Percentiles rank a stretch among this genome's conserved stretches.
These are phyloP conservation scores for Scheffersomyces titani DNA, from an alignment of 1,139 yeast genomes.

Conservation along the genomic window DNA sequence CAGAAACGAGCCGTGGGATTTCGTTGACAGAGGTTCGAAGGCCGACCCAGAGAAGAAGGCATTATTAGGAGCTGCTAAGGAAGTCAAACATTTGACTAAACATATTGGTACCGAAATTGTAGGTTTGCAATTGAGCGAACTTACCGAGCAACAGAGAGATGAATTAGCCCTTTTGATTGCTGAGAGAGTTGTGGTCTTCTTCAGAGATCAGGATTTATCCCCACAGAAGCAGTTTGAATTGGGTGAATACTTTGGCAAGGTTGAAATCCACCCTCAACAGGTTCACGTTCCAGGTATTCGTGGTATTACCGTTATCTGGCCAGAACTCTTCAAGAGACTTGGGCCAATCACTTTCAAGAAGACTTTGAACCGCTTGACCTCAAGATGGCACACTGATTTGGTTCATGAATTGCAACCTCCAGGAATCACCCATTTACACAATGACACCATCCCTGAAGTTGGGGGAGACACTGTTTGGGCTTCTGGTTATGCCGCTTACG, in stretches of 20 bases:
- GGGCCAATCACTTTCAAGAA: neutral
- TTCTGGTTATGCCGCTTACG: slow-evolving; percentile 41
- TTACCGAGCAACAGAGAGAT: slow-evolving; percentile 28
- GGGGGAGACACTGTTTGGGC: slow-evolving; percentile 43
- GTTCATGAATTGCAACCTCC: slow-evolving; percentile 41
- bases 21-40: slow-evolving; percentile 16
- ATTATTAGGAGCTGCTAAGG: slow-evolving; percentile 19
- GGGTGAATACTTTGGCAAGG: slow-evolving; percentile 47
- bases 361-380: neutral
- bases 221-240: slow-evolving; percentile 46
- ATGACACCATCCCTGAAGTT: slow-evolving; percentile 34
- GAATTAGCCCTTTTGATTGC: slow-evolving; percentile 51
- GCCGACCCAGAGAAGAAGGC: slow-evolving; percentile 24
- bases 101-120: slow-evolving; percentile 23
- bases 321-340: slow-evolving; percentile 21
- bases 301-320: slow-evolving; percentile 58
- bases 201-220: slow-evolving; percentile 48
- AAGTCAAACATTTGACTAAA: slow-evolving; percentile 19
- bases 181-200: slow-evolving; percentile 52
- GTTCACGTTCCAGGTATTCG: slow-evolving; percentile 36
- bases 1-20: slow-evolving; percentile 16
- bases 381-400: slow-evolving; percentile 37
- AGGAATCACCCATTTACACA: slow-evolving; percentile 39
- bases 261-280: slow-evolving; percentile 50
- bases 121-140: slow-evolving; percentile 20